Conservation (phyloP, 768 basidiomycete genomes). For the Podaxis carcinomalis region DNA sequence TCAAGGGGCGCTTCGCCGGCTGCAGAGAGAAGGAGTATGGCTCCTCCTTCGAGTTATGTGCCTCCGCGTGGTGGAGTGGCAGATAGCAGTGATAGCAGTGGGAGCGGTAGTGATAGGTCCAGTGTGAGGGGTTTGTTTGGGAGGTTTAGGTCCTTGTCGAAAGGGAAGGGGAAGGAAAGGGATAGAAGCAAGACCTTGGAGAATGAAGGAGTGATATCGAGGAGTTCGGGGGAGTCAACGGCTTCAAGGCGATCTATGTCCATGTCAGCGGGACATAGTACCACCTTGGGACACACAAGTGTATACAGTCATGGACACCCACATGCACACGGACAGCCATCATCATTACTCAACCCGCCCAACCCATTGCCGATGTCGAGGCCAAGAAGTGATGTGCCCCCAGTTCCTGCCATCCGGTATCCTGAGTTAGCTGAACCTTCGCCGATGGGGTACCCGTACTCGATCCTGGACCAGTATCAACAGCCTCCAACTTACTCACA, state of each 20-base stretch:
- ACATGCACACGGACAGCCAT: conserved; percentile 13
- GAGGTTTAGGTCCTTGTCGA: neutral
- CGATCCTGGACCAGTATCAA: neutral
- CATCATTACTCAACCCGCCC: conserved; percentile 24
- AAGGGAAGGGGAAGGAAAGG: neutral
- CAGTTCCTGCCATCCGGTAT: neutral
- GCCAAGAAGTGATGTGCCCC: conserved; percentile 12
- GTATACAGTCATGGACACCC: conserved; percentile 11
- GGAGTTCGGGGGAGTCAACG: conserved; percentile 6
- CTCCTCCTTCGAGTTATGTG: conserved; percentile 5
- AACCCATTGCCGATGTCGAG: conserved; percentile 10
- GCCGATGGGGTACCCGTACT: neutral
- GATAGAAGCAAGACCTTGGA: neutral
- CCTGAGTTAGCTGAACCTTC: neutral
- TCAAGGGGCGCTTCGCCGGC: conserved; percentile 3
- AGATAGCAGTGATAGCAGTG: neutral
- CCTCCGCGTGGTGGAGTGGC: neutral
- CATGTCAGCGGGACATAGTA: neutral
- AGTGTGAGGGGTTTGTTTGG: conserved; percentile 3
- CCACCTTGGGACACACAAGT: neutral
- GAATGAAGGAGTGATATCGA: neutral
- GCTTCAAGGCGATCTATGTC: conserved; percentile 6
- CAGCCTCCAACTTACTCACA: neutral
- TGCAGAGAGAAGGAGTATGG: neutral
- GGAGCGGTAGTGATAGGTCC: neutral